Percentiles rank a stretch among this genome's conserved stretches.
These are phyloP conservation scores for Podospora comata DNA, from an alignment of 495 filamentous ascomycete species.

Conservation along the genomic window DNA sequence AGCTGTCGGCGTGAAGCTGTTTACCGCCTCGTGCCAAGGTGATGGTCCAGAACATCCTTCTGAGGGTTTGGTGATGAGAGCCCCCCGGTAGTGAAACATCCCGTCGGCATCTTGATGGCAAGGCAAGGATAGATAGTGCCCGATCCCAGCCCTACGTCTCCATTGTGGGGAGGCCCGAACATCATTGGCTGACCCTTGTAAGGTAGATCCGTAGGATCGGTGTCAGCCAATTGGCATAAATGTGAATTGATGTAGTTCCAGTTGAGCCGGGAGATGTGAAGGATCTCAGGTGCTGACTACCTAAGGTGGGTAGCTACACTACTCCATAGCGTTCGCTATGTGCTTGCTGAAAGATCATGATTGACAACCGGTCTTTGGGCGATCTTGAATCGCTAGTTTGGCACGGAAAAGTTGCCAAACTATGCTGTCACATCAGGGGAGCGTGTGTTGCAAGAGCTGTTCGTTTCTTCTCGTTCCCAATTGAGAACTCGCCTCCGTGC, in stretches of 20 bases:
- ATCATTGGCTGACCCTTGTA: not conserved
- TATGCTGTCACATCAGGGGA: no score
- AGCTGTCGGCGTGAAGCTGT: not conserved
- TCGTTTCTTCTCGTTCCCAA: no score
- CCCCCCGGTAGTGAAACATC: not conserved
- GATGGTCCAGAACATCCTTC: not conserved
- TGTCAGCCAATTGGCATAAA: not conserved
- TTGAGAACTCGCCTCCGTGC: no score
- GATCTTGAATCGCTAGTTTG: no score
- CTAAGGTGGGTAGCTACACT: not conserved
- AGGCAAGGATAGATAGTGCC: not conserved
- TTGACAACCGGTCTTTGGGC: no score
- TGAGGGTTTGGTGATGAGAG: not conserved
- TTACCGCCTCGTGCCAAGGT: slow-evolving; percentile 12
- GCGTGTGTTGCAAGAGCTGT: no score
- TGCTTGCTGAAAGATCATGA: no score
- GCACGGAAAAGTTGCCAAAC: no score
- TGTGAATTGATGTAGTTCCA: not conserved
- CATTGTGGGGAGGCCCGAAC: not conserved
- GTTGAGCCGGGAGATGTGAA: no score
- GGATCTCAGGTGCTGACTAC: not conserved
- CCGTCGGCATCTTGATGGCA: not conserved
- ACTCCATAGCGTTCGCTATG: no score
- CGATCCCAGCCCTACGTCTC: not conserved
- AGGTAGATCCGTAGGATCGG: not conserved